Evolutionary conservation across 768 basidiomycete genomes (phyloP), one percentile per base, ranked within the genome.

Genomic region (Tephrocybe sp.): DNA sequence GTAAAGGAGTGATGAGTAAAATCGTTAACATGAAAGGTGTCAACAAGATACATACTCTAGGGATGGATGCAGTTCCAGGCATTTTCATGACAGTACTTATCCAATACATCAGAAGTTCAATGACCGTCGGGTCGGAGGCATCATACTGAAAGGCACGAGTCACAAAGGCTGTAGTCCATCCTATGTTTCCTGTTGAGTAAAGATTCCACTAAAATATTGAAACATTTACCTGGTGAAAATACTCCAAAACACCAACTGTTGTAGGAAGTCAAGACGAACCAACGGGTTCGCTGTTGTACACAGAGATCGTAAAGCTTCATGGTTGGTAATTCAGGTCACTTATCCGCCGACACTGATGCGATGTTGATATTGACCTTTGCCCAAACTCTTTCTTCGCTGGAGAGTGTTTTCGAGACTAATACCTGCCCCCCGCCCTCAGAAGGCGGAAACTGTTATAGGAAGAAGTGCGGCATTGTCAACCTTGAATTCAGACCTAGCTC

Each of bases 261-360:
- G 59, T 83, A 85, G 3, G 78, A 78, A 5, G 82, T 83, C 45
- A 85, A 59, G 13, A 83, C 73, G 46, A 84, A 85, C 72, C 77
- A 82, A 23, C 70, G 77, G 3, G 75, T 73, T 20, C 73, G 68
- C 53, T 68, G 69, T 35, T 66, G 60, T 39, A 73, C 75, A 63
- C 83, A 85, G 16, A 69, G 57, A 60, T 85, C 83, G 79, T 80
- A 84, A 31, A 84, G 59, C 79, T 81, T 48, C 9, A 36, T 17
- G 11, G 33, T 26, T 26, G 4, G 26, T 7, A 38, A 7, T n/a
- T 39, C 49, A n/a, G 50, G 38, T 22, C 13, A n/a, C 44, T n/a
- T 17, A 34, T 14, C 10, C 22, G 2, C 14, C n/a, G 22, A 22
- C 16, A 4, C 26, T 12, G 16, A 33, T 30, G 9, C 2, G 12